Evolutionary conservation across 768 basidiomycete species (phyloP).

Genomic region (Atractiella rhizophila): DNA sequence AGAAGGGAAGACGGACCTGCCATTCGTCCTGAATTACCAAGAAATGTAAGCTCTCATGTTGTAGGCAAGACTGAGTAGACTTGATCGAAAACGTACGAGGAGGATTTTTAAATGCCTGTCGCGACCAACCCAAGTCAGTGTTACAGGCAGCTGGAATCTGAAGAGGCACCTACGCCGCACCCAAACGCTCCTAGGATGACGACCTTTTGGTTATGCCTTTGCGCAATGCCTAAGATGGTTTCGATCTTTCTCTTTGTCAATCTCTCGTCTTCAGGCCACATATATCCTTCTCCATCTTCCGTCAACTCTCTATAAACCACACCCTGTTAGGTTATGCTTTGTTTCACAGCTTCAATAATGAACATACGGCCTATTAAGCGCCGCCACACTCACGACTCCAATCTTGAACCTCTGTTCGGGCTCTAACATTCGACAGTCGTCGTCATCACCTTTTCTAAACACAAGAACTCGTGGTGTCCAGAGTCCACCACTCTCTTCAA

Average conservation of each 20-base stretch:
- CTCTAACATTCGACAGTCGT: no score
- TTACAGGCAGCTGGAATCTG: background rate
- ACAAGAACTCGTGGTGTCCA: background rate
- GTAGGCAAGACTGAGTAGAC: no score
- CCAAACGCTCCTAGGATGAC: background rate
- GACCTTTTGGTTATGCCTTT: background rate
- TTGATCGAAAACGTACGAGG: background rate
- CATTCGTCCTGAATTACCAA: no score
- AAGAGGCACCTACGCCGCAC: background rate
- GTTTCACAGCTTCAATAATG: no score
- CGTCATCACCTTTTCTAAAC: background rate
- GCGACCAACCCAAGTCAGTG: background rate
- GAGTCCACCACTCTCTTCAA: background rate
- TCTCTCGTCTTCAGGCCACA: background rate
- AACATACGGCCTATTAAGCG: no score
- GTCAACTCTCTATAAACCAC: no score
- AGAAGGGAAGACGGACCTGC: no score
- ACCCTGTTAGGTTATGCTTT: no score
- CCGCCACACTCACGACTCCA: no score
- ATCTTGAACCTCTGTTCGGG: no score
- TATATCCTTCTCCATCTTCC: no score
- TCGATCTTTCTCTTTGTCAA: background rate
- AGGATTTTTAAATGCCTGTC: background rate
- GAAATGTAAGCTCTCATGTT: no score
- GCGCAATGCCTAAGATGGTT: background rate